Evolutionary conservation across 176 grass and related monocot genomes (phyloP).

Genomic region (Guadua angustifolia): DNA sequence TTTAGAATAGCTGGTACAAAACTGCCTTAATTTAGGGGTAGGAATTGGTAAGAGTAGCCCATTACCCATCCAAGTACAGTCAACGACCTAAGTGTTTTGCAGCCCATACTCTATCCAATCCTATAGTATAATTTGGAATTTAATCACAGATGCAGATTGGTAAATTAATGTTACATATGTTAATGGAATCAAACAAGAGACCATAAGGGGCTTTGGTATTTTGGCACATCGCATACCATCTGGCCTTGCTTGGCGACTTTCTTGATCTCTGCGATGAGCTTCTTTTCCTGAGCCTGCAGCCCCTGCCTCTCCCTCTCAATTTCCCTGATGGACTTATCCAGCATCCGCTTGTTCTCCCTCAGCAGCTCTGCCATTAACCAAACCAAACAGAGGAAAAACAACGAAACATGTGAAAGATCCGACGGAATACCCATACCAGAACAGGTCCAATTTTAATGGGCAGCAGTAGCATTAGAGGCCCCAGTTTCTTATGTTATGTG

Average conservation of each 20-base stretch:
- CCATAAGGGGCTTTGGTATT: not conserved
- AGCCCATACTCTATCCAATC: not conserved
- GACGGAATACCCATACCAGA: no score
- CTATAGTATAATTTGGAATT: not conserved
- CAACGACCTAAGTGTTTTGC: not conserved
- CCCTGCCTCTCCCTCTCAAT: constrained; percentile 85
- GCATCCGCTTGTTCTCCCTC: constrained; percentile 87
- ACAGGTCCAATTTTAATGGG: no score
- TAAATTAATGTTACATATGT: not conserved
- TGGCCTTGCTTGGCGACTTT: constrained; percentile 82
- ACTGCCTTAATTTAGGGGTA: no score
- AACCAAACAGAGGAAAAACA: constrained; percentile 20
- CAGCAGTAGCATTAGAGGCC: not conserved
- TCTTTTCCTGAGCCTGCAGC: constrained; percentile 74
- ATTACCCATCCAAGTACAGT: not conserved
- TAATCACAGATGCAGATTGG: not conserved
- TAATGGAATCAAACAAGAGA: not conserved
- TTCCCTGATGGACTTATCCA: constrained; percentile 73
- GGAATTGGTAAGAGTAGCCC: no score
- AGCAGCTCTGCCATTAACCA: constrained; percentile 57
- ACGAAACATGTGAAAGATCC: not conserved
- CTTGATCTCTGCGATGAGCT: constrained; percentile 77
- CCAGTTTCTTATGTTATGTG: not conserved
- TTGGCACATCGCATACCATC: constrained; percentile 54
- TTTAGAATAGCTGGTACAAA: not conserved